These are phyloP conservation scores for Vitis labrusca DNA, from an alignment of 164 flowering plant genomes.

Conservation along the genomic window DNA sequence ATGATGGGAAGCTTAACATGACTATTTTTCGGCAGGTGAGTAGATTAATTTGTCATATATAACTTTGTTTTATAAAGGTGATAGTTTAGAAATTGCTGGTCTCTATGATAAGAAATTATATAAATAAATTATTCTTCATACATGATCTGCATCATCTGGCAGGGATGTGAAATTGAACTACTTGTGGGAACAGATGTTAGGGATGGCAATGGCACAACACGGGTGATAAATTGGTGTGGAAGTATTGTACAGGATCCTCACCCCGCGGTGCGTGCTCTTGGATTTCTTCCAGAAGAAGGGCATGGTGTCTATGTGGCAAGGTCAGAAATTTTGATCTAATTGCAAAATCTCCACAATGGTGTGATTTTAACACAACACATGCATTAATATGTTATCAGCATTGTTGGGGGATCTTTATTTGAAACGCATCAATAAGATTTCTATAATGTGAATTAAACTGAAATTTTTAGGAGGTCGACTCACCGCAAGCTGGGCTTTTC, in stretches of 20 bases:
- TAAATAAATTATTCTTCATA: not conserved
- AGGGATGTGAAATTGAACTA: slow-evolving; percentile 84
- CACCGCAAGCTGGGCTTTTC: not conserved
- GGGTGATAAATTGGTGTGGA: slow-evolving; percentile 91
- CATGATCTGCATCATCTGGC: slow-evolving; percentile 17
- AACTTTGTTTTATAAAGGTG: not conserved
- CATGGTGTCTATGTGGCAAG: slow-evolving; percentile 96
- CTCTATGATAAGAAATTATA: not conserved
- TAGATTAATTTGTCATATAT: not conserved
- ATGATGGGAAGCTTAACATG: slow-evolving; percentile 55
- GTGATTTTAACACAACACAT: no score
- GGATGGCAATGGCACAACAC: slow-evolving; percentile 87
- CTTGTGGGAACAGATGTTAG: slow-evolving; percentile 90
- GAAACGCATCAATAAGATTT: not conserved
- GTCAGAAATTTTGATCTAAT: slow-evolving; percentile 29
- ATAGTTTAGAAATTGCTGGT: not conserved
- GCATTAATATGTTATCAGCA: not conserved
- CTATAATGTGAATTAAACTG: not conserved
- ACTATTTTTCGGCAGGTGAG: slow-evolving; percentile 88
- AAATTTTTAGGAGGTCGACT: not conserved
- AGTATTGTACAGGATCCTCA: slow-evolving; percentile 91
- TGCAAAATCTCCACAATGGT: not conserved
- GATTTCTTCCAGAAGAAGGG: slow-evolving; percentile 96
- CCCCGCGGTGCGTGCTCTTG: slow-evolving; percentile 90
- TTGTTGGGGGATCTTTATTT: not conserved